Conservation (phyloP, 768 basidiomycete genomes). For the Kwoniella europaea region DNA sequence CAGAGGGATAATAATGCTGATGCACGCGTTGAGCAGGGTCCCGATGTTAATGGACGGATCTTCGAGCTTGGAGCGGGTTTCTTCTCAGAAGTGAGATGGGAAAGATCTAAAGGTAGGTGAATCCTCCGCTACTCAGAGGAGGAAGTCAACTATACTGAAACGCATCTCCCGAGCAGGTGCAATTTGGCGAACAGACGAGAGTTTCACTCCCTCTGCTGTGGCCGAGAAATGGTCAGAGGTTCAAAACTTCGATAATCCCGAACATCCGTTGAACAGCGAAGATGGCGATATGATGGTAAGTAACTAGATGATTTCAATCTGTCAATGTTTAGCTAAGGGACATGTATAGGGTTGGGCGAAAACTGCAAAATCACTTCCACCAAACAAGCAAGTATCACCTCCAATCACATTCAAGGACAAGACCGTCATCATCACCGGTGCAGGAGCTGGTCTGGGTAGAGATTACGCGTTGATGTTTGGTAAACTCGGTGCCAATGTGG, state of each 20-base stretch:
- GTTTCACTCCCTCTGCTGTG: slow-evolving; percentile 94
- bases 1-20: not conserved
- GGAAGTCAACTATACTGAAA: not conserved
- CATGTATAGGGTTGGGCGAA: slow-evolving; percentile 67
- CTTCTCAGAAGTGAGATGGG: slow-evolving; percentile 89
- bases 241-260: slow-evolving; percentile 73
- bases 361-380: slow-evolving; percentile 66
- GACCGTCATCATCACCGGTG: slow-evolving; percentile 92
- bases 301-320: not conserved
- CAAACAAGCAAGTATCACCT: slow-evolving; percentile 72
- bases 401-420: slow-evolving; percentile 82
- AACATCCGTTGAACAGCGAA: slow-evolving; percentile 69
- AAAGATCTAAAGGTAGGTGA: slow-evolving; percentile 76
- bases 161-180: slow-evolving; percentile 50
- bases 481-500: slow-evolving; percentile 91
- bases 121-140: not conserved
- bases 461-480: slow-evolving; percentile 90
- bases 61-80: slow-evolving; percentile 95
- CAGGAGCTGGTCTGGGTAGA: slow-evolving; percentile 91
- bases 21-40: slow-evolving; percentile 40
- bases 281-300: slow-evolving; percentile 62
- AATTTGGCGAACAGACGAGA: slow-evolving; percentile 84
- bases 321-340: not conserved
- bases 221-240: slow-evolving; percentile 82
- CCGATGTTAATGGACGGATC: slow-evolving; percentile 61